Percentiles rank a stretch among this genome's conserved stretches.
phyloP scores from a whole-genome alignment of 805 yeast genomes.

The Wickerhamiella occidentalis region DNA sequence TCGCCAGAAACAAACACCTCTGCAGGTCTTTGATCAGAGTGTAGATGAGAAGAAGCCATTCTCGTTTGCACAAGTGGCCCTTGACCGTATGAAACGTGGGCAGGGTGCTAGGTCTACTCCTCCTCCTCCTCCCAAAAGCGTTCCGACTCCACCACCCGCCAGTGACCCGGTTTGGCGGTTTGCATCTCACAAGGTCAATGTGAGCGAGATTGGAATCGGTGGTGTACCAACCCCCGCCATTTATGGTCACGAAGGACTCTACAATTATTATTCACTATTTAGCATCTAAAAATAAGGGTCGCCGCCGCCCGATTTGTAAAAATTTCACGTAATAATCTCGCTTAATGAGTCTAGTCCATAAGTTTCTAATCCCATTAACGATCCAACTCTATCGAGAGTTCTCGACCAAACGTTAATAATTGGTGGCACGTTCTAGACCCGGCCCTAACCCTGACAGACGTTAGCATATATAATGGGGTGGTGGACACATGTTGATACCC shows the following conservation, averaged over 20 bases:
- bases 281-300: conserved; percentile 6
- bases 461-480: too few species aligned
- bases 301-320: too few species aligned
- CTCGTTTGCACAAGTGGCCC: conserved; percentile 23
- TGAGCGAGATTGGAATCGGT: conserved; percentile 26
- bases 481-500: too few species aligned
- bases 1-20: conserved; percentile 14
- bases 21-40: not conserved
- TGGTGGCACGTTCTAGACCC: conserved; percentile 8
- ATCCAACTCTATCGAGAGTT: not conserved
- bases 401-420: not conserved
- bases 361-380: too few species aligned
- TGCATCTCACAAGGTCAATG: conserved; percentile 29
- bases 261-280: conserved; percentile 15
- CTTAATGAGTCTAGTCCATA: too few species aligned
- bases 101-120: not conserved
- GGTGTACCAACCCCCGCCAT: conserved; percentile 20
- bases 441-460: conserved; percentile 3
- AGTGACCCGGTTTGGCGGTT: conserved; percentile 24
- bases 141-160: conserved; percentile 16
- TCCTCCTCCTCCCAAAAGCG: not conserved
- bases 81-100: conserved; percentile 14
- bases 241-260: conserved; percentile 16
- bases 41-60: conserved; percentile 14
- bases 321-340: too few species aligned